Percentiles rank a stretch among this genome's conserved stretches.
Evolutionary conservation across 305 asterid species (phyloP).

Genomic region (Vinca major): DNA sequence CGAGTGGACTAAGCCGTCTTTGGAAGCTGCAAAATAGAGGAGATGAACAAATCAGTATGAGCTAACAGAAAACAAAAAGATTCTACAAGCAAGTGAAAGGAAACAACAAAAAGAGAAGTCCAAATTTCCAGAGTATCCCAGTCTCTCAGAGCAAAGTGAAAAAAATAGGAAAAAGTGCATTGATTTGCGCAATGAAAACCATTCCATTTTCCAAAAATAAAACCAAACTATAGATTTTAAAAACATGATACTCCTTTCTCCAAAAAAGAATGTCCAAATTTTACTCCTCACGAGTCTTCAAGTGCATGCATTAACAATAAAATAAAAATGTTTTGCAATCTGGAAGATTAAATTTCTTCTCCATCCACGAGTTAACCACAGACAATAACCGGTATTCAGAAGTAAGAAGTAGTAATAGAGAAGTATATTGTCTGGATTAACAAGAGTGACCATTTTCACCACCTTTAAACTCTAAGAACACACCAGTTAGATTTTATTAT

Average conservation of each 20-base stretch:
- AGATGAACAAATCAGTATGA: not conserved
- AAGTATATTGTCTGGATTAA: not conserved
- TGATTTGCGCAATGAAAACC: no score
- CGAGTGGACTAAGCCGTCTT: conserved; percentile 65
- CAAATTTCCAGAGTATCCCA: not conserved
- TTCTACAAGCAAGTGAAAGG: not conserved
- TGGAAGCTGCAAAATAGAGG: conserved; percentile 59
- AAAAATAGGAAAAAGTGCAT: no score
- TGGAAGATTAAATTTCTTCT: not conserved
- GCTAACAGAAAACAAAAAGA: not conserved
- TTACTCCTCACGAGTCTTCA: not conserved
- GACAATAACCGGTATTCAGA: not conserved
- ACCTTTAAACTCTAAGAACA: not conserved
- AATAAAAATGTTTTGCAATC: not conserved
- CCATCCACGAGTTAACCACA: not conserved
- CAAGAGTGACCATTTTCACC: not conserved
- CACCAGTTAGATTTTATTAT: not conserved
- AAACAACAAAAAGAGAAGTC: not conserved
- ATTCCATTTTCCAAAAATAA: no score
- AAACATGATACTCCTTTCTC: not conserved
- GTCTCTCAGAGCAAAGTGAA: not conserved
- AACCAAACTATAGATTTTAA: no score
- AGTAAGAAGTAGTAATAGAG: not conserved
- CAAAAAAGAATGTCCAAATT: not conserved
- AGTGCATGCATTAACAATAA: not conserved